Conservation (phyloP, 2,329 filamentous ascomycete species). For the Fusarium stilboides region DNA sequence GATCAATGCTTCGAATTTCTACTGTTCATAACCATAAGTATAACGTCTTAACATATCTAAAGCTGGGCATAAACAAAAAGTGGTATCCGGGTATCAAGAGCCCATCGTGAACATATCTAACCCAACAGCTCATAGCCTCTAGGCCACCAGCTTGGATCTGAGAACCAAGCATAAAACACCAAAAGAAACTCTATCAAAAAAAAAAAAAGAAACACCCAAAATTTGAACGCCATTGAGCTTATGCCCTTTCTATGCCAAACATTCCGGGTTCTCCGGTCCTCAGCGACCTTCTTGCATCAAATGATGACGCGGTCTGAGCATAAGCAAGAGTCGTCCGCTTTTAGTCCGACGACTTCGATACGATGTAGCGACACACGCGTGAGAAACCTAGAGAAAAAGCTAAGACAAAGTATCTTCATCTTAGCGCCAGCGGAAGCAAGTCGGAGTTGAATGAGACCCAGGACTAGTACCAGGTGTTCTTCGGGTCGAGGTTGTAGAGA, state of each 20-base stretch:
- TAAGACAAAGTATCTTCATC: neutral
- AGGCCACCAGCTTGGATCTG: slow-evolving; percentile 1
- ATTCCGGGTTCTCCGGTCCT: slow-evolving; percentile 22
- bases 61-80: slow-evolving; percentile 18
- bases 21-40: slow-evolving; percentile 2
- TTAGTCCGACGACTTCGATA: slow-evolving; percentile 19
- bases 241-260: slow-evolving; percentile 36
- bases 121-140: neutral
- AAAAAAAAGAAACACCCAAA: slow-evolving; percentile 1
- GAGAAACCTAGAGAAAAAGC: slow-evolving; percentile 6
- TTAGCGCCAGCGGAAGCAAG: slow-evolving; percentile 13
- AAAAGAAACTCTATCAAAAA: slow-evolving; percentile 19
- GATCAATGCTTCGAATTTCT: neutral
- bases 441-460: neutral
- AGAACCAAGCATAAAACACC: neutral
- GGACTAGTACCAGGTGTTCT: slow-evolving; percentile 63
- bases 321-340: slow-evolving; percentile 2
- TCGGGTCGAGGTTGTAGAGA: slow-evolving; percentile 68
- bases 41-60: slow-evolving; percentile 21
- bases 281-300: slow-evolving; percentile 10
- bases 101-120: slow-evolving; percentile 30
- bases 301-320: slow-evolving; percentile 22
- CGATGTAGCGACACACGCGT: slow-evolving; percentile 4
- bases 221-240: slow-evolving; percentile 36
- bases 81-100: slow-evolving; percentile 43